Conservation (phyloP, 192 early-diverging fungal genomes). For the Dissophora ornata region DNA sequence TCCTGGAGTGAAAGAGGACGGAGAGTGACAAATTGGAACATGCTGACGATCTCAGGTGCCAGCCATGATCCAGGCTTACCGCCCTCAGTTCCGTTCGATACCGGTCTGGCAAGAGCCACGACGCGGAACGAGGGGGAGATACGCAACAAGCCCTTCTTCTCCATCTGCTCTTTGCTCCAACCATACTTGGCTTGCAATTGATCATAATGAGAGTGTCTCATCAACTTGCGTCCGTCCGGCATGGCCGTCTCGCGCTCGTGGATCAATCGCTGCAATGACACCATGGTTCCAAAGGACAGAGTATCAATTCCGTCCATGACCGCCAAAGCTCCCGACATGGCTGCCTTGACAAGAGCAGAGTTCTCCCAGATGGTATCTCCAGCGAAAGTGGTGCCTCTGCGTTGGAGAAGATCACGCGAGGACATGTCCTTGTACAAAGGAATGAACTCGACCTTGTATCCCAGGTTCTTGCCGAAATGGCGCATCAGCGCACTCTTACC, state of each 20-base stretch:
- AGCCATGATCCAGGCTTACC: conserved; percentile 73
- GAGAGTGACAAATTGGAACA: conserved; percentile 80
- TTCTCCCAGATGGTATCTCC: conserved; percentile 85
- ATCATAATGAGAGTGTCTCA: conserved; percentile 65
- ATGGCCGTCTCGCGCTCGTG: conserved; percentile 75
- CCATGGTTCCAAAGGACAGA: conserved; percentile 75
- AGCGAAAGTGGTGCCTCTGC: conserved; percentile 72
- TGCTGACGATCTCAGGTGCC: conserved; percentile 72
- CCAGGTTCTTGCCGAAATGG: conserved; percentile 64
- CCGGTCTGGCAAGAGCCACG: conserved; percentile 71
- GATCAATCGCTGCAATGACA: conserved; percentile 72
- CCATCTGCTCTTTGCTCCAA: conserved; percentile 61
- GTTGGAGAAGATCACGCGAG: conserved; percentile 80
- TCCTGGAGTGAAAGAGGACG: conserved; percentile 64
- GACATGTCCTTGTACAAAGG: conserved; percentile 86
- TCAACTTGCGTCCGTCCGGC: conserved; percentile 73
- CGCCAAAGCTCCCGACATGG: conserved; percentile 76
- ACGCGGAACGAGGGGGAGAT: conserved; percentile 83
- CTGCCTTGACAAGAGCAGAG: conserved; percentile 77
- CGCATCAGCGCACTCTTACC: conserved; percentile 78
- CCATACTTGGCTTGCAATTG: conserved; percentile 60
- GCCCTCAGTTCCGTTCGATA: conserved; percentile 57
- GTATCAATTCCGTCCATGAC: conserved; percentile 81
- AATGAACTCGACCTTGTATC: conserved; percentile 73
- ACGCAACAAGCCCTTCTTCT: conserved; percentile 60